Conservation (phyloP, 768 basidiomycete species). For the Collybia mongolica region DNA sequence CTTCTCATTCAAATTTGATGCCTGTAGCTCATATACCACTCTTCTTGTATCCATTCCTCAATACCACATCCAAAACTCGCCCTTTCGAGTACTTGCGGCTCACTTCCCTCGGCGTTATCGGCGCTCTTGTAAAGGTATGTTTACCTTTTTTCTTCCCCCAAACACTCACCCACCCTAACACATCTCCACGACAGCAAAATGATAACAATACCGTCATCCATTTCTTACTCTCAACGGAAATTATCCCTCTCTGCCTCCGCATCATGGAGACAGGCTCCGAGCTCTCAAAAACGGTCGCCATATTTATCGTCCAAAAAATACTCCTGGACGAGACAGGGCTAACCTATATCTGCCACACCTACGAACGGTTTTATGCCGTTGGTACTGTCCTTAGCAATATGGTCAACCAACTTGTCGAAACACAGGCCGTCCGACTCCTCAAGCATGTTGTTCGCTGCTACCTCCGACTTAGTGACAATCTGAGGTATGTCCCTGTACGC, state of each 20-base stretch:
- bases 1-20: constrained; percentile 51
- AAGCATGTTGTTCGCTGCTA: constrained; percentile 99
- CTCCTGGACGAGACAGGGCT: constrained; percentile 96
- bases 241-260: constrained; percentile 97
- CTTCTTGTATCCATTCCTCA: constrained; percentile 98
- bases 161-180: background rate
- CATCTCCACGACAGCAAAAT: constrained; percentile 70
- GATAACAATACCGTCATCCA: constrained; percentile 99
- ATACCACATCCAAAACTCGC: constrained; percentile 98
- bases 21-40: constrained; percentile 92
- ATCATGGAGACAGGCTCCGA: constrained; percentile 99
- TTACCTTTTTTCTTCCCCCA: background rate
- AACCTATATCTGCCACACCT: constrained; percentile 99
- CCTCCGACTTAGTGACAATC: constrained; percentile 91
- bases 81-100: constrained; percentile 99
- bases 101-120: constrained; percentile 98
- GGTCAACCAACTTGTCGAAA: constrained; percentile 98
- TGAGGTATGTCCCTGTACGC: constrained; percentile 57
- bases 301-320: constrained; percentile 99
- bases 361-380: constrained; percentile 98
- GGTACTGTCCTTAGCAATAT: constrained; percentile 98
- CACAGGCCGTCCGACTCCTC: constrained; percentile 91
- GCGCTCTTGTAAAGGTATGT: constrained; percentile 92
- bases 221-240: constrained; percentile 98
- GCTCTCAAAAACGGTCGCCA: constrained; percentile 97